phyloP scores from a whole-genome alignment of 352 stramenopile genomes.

The Detonula confervacea region DNA sequence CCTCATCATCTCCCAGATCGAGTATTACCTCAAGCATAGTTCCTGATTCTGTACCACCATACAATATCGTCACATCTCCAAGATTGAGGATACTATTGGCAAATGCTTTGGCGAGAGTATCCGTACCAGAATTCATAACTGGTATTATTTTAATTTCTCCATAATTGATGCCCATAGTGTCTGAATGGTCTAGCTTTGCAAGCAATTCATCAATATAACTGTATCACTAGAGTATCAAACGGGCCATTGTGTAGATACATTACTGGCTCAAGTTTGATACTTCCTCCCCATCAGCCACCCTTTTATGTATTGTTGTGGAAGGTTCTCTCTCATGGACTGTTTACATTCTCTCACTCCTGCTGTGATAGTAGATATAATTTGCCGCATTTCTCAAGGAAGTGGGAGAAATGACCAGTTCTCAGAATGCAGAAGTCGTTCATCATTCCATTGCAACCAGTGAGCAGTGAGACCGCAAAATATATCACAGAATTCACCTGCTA shows the following conservation, averaged over 20 bases:
- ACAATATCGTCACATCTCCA: too few species aligned
- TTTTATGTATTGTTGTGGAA: conserved; percentile 8
- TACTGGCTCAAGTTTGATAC: background rate
- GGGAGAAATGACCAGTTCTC: background rate
- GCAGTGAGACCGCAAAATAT: conserved; percentile 1
- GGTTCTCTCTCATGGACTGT: conserved; percentile 3
- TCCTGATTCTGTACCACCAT: too few species aligned
- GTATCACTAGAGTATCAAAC: background rate
- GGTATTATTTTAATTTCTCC: background rate
- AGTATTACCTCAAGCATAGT: too few species aligned
- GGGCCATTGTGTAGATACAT: conserved; percentile 4
- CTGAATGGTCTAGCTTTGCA: background rate
- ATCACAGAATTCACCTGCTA: conserved; percentile 10
- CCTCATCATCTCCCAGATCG: too few species aligned
- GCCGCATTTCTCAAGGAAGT: background rate
- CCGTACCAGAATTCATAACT: too few species aligned
- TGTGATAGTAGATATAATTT: background rate
- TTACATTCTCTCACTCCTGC: background rate
- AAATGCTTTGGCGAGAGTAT: too few species aligned
- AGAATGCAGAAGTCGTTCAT: background rate
- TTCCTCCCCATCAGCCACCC: background rate
- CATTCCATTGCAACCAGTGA: conserved; percentile 19
- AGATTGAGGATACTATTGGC: too few species aligned
- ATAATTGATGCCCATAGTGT: background rate
- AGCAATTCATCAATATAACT: background rate